Conservation (phyloP, 2,329 filamentous ascomycete genomes). For the Metarhizium guizhouense region DNA sequence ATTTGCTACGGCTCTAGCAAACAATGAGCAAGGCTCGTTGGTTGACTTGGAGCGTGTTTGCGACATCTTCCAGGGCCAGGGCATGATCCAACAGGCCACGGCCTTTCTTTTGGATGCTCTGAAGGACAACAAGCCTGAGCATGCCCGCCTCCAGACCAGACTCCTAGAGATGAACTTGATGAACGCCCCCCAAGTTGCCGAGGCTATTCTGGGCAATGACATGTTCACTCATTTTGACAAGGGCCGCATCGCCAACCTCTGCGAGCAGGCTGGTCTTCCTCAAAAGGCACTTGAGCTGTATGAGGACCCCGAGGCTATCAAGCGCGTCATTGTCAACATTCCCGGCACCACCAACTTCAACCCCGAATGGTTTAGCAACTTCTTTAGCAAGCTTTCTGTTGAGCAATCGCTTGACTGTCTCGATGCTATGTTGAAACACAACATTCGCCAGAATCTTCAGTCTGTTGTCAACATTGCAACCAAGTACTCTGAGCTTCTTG, state of each 20-base stretch:
- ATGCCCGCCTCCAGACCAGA: conserved; percentile 86
- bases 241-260: conserved; percentile 76
- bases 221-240: conserved; percentile 99
- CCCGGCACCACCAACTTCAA: conserved; percentile 76
- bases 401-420: conserved; percentile 91
- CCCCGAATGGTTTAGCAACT: conserved; percentile 83
- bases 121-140: conserved; percentile 89
- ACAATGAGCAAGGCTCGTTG: conserved; percentile 76
- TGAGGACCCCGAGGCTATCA: conserved; percentile 80
- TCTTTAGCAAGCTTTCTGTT: conserved; percentile 89
- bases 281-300: conserved; percentile 91
- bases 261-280: conserved; percentile 82
- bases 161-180: conserved; percentile 96
- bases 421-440: conserved; percentile 91
- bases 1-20: conserved; percentile 86
- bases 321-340: conserved; percentile 80
- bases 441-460: conserved; percentile 95
- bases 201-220: conserved; percentile 94
- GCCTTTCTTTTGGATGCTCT: conserved; percentile 95
- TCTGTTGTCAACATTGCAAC: conserved; percentile 92
- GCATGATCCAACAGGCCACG: conserved; percentile 94
- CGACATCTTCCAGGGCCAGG: conserved; percentile 96
- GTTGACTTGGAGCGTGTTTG: conserved; percentile 92
- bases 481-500: conserved; percentile 94
- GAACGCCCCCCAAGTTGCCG: conserved; percentile 93